Evolutionary conservation across 208 protist species (phyloP).

Genomic region (Histomonas meleagridis): DNA sequence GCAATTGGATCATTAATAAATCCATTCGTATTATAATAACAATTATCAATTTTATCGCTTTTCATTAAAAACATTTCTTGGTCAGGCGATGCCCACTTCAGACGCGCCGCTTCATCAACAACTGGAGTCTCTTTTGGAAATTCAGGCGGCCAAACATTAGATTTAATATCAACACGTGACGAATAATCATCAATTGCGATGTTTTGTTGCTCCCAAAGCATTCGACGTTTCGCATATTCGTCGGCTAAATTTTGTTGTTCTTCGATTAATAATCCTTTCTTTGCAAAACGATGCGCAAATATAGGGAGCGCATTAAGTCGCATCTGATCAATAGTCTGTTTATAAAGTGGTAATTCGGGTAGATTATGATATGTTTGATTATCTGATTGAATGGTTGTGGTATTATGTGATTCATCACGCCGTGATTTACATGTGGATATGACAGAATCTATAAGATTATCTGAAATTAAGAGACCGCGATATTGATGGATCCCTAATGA

Average conservation of each 20-base stretch:
- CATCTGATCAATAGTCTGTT: not conserved
- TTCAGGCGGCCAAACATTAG: not conserved
- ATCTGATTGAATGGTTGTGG: no score
- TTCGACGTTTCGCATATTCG: not conserved
- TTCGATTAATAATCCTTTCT: not conserved
- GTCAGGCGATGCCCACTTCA: not conserved
- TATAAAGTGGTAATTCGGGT: not conserved
- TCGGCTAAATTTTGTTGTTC: not conserved
- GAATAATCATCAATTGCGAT: constrained; percentile 1
- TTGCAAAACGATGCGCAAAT: not conserved
- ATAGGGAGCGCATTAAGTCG: not conserved
- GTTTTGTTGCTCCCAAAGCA: not conserved
- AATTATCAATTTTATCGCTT: not conserved
- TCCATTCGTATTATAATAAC: not conserved
- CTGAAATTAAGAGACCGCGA: not conserved
- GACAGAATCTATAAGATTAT: not conserved
- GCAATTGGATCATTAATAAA: not conserved
- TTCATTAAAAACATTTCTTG: not conserved
- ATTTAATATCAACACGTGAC: not conserved
- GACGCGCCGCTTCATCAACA: not conserved
- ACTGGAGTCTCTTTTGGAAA: not conserved
- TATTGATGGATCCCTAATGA: not conserved
- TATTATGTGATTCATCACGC: not conserved
- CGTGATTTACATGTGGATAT: not conserved
- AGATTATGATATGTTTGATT: not conserved